These are phyloP conservation scores for Arthrocladium fulminans DNA, from an alignment of 2,329 filamentous ascomycete species.

Conservation along the genomic window DNA sequence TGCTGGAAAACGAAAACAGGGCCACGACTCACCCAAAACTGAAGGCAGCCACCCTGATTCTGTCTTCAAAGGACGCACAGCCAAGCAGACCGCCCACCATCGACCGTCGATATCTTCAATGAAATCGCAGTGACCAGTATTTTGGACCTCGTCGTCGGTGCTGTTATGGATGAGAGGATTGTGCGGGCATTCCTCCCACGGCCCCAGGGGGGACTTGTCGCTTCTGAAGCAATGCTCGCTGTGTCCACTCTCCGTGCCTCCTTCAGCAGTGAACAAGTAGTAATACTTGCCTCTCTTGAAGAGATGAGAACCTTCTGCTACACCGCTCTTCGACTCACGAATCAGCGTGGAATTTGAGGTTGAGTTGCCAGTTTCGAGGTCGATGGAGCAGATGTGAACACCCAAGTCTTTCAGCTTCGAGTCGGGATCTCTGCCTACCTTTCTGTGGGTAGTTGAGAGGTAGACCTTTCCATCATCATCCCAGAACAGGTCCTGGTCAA, in stretches of 20 bases:
- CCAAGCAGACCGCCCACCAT: constrained; percentile 23
- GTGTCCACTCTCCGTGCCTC: constrained; percentile 43
- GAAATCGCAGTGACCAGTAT: constrained; percentile 22
- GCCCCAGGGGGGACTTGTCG: constrained; percentile 39
- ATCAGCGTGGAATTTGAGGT: constrained; percentile 29
- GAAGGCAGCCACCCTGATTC: constrained; percentile 31
- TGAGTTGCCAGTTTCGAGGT: constrained; percentile 28
- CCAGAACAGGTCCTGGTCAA: constrained; percentile 44
- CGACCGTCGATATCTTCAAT: constrained; percentile 17
- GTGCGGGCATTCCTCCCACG: constrained; percentile 35
- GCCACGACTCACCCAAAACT: constrained; percentile 31
- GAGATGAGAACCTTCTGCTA: constrained; percentile 47
- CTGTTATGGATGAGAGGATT: constrained; percentile 43
- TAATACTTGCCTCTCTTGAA: constrained; percentile 45
- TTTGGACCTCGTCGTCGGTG: constrained; percentile 22
- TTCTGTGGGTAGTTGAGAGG: constrained; percentile 28
- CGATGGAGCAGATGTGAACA: constrained; percentile 20
- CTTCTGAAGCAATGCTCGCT: constrained; percentile 38
- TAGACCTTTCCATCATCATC: constrained; percentile 34
- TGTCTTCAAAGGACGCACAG: constrained; percentile 12
- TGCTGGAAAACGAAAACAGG: background rate
- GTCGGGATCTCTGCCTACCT: constrained; percentile 10
- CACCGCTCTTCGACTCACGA: constrained; percentile 32
- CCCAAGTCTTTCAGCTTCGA: constrained; percentile 6
- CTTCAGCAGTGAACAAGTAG: constrained; percentile 47